Conservation (phyloP, 2,329 filamentous ascomycete species). For the Amauroascus niger region DNA sequence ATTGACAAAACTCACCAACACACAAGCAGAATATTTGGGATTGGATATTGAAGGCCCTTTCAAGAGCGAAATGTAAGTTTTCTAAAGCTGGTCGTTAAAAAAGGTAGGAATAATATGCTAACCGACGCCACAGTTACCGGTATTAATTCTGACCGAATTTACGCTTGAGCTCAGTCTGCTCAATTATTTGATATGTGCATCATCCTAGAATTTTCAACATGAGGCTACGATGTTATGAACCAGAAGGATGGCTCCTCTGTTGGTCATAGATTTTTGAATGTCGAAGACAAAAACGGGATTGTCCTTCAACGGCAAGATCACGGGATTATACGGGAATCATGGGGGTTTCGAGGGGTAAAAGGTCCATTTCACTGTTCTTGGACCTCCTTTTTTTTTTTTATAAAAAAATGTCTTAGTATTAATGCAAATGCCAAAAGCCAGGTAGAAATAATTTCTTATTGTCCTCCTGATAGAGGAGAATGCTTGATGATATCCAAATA, state of each 20-base stretch:
- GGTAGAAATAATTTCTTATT: neutral
- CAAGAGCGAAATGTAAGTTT: constrained; percentile 78
- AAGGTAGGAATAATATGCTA: neutral
- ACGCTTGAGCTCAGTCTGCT: neutral
- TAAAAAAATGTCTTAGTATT: neutral
- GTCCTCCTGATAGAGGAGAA: no score
- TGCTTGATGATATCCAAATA: no score
- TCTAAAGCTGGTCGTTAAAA: neutral
- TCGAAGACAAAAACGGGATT: constrained; percentile 18
- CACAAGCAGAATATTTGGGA: constrained; percentile 92
- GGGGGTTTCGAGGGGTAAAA: constrained; percentile 2
- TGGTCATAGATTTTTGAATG: constrained; percentile 38
- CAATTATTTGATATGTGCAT: neutral
- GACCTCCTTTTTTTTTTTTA: neutral
- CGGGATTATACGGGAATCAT: constrained; percentile 9
- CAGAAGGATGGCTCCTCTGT: constrained; percentile 36
- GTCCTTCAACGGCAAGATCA: constrained; percentile 52
- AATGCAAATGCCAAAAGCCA: neutral
- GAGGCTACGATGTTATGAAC: constrained; percentile 53
- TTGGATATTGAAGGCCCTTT: constrained; percentile 78
- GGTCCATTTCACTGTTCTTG: neutral
- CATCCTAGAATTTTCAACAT: constrained; percentile 43
- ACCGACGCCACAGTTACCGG: constrained; percentile 46
- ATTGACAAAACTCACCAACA: constrained; percentile 71
- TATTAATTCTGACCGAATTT: constrained; percentile 49